These are phyloP conservation scores for Cyclotella sp. DNA, from an alignment of 108 stramenopile genomes.

Conservation along the genomic window DNA sequence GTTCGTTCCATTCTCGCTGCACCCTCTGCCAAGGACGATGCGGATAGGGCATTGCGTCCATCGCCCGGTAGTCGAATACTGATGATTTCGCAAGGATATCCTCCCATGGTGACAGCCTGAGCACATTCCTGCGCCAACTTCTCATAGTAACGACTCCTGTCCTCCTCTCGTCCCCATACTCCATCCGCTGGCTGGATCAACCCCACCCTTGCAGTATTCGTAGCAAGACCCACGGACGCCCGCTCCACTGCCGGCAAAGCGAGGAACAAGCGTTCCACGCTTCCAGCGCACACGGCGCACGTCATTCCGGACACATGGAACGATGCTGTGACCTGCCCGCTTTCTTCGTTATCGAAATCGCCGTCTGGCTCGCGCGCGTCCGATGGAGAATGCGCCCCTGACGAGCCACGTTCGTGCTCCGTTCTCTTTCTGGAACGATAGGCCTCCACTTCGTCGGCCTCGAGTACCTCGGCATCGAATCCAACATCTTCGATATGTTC, in stretches of 20 bases:
- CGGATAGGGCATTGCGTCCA: neutral
- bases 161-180: neutral
- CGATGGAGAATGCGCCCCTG: neutral
- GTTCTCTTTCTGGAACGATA: conserved; percentile 13
- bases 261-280: conserved; percentile 59
- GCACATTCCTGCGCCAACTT: conserved; percentile 50
- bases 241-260: conserved; percentile 34
- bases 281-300: conserved; percentile 75
- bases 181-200: conserved; percentile 1
- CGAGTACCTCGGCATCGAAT: conserved; percentile 58
- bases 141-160: conserved; percentile 30
- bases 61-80: conserved; percentile 19
- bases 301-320: conserved; percentile 71
- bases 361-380: neutral
- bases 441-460: conserved; percentile 30
- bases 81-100: conserved; percentile 61
- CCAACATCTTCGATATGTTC: conserved; percentile 68
- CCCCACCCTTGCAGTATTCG: conserved; percentile 49
- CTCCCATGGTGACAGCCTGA: conserved; percentile 49
- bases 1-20: conserved; percentile 63
- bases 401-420: neutral
- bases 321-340: conserved; percentile 20
- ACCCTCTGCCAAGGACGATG: conserved; percentile 49
- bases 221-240: conserved; percentile 60
- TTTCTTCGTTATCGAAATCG: conserved; percentile 8